These are phyloP conservation scores for Rubia tinctorum DNA, from an alignment of 305 asterid species.

Conservation along the genomic window DNA sequence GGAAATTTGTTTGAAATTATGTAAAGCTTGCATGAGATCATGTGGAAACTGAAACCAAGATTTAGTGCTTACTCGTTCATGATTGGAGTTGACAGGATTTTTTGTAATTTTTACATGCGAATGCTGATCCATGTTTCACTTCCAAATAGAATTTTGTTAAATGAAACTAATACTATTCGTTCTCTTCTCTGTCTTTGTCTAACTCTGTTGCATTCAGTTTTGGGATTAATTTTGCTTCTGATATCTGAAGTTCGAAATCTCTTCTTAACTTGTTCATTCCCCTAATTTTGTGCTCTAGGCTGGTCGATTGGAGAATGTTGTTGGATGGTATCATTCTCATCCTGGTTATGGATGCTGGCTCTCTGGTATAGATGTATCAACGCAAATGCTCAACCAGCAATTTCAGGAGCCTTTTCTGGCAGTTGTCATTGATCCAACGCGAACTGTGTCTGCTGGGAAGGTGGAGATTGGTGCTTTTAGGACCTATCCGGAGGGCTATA, in stretches of 20 bases:
- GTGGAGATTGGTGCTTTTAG: conserved; percentile 98
- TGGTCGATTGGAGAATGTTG: conserved; percentile 89
- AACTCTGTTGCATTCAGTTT: neutral
- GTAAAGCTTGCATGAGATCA: neutral
- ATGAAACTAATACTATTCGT: neutral
- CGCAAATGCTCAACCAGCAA: conserved; percentile 97
- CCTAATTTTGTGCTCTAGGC: conserved; percentile 45
- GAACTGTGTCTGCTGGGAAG: conserved; percentile 98
- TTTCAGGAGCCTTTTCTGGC: conserved; percentile 96
- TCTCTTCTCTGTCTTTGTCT: neutral
- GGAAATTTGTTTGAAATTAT: neutral
- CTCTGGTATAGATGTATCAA: conserved; percentile 92
- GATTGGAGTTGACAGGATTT: neutral
- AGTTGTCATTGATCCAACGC: conserved; percentile 97
- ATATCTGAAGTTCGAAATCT: neutral
- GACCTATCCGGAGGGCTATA: conserved; percentile 94
- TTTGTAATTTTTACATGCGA: neutral
- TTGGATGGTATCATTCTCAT: conserved; percentile 99
- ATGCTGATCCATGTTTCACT: neutral
- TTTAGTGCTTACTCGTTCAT: neutral
- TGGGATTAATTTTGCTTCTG: neutral
- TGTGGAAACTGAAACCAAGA: neutral
- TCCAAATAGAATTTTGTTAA: neutral
- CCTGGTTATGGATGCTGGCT: conserved; percentile 99
- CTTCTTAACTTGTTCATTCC: neutral